Conservation (phyloP, 139 green algal species). For the Zygnema cylindricum region DNA sequence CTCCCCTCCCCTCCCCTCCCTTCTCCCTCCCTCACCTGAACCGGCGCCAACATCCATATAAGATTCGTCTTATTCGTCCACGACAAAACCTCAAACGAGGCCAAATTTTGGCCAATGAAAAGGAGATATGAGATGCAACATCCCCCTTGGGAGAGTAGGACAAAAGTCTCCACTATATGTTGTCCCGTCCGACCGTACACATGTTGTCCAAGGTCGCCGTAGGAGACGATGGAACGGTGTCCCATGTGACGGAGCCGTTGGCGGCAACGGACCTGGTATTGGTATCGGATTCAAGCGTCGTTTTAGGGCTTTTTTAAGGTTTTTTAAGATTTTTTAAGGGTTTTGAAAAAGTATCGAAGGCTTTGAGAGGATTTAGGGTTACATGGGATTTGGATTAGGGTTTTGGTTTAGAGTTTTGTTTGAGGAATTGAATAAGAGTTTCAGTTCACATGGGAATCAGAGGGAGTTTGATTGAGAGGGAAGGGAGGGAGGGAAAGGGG, state of each 20-base stretch:
- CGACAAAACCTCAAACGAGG: background rate
- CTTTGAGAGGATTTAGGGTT: background rate
- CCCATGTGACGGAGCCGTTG: constrained; percentile 20
- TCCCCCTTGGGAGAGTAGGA: constrained; percentile 68
- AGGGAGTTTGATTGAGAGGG: no score
- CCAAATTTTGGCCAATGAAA: constrained; percentile 69
- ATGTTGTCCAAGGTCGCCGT: constrained; percentile 48
- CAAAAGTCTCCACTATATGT: constrained; percentile 42
- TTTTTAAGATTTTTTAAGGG: no score
- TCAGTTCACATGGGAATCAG: no score
- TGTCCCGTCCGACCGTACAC: constrained; percentile 40
- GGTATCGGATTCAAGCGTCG: background rate
- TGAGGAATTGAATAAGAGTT: no score
- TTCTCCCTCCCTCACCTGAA: no score
- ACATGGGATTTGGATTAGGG: no score
- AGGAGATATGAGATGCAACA: constrained; percentile 72
- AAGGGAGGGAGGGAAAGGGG: no score
- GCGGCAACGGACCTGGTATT: constrained; percentile 31
- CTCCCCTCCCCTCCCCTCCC: no score
- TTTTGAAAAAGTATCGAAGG: no score
- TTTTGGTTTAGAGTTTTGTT: no score
- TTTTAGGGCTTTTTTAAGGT: no score
- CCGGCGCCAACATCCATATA: constrained; percentile 49
- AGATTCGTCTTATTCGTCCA: constrained; percentile 18
- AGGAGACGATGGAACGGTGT: constrained; percentile 14